A percentile compares a stretch with the other conserved stretches of the same genome.
Conservation (phyloP, 1,284 basidiomycete genomes). For the Chondrostereum purpureum region DNA sequence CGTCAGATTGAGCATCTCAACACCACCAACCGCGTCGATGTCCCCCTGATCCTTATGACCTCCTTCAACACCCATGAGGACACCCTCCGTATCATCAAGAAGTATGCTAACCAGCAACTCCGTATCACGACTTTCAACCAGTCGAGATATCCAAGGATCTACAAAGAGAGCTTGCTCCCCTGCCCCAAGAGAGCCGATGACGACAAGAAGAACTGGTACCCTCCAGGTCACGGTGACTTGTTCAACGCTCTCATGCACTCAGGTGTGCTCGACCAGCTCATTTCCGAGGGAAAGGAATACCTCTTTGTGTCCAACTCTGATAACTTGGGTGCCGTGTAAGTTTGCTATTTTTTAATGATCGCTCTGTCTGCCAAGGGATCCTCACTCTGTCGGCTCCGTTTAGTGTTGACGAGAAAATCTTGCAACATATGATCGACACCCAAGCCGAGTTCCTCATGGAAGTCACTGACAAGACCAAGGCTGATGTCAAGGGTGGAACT, state of each 20-base stretch:
- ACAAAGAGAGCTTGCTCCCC: constrained; percentile 90
- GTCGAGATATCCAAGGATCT: constrained; percentile 96
- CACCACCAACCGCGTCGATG: constrained; percentile 69
- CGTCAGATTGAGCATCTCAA: constrained; percentile 93
- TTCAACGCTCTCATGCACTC: constrained; percentile 94
- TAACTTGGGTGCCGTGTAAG: constrained; percentile 95
- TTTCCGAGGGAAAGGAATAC: constrained; percentile 97
- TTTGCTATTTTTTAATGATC: too few relatives aligned
- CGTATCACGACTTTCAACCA: constrained; percentile 97
- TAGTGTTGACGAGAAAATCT: constrained; percentile 76
- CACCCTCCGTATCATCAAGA: constrained; percentile 97
- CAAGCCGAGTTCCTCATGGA: constrained; percentile 95
- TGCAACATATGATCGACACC: constrained; percentile 88
- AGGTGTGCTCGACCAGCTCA: constrained; percentile 91
- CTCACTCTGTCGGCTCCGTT: constrained; percentile 1
- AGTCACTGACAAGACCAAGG: constrained; percentile 99
- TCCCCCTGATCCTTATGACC: constrained; percentile 99
- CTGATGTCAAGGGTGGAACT: constrained; percentile 96
- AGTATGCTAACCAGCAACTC: constrained; percentile 97
- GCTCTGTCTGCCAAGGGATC: background rate
- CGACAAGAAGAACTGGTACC: constrained; percentile 98
- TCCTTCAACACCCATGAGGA: constrained; percentile 99
- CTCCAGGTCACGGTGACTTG: constrained; percentile 97
- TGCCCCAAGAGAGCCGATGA: constrained; percentile 82
- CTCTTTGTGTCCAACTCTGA: constrained; percentile 99